Evolutionary conservation across 192 early-diverging fungal species (phyloP).

Genomic region (Oehlia diaphana): DNA sequence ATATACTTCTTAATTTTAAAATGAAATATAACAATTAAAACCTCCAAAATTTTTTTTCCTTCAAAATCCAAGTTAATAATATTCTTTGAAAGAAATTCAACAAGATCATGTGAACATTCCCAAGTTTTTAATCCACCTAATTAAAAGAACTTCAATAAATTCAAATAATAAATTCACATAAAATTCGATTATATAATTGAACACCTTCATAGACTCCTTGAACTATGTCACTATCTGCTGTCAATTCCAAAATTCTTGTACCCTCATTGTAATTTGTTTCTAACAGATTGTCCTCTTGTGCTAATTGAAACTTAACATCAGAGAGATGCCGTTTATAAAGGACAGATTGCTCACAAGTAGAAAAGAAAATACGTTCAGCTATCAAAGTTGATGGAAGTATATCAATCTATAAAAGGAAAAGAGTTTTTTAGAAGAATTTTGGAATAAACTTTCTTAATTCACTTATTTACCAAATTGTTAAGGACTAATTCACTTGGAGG

Average conservation of each 20-base stretch:
- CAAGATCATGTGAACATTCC: slow-evolving; percentile 92
- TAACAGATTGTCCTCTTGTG: slow-evolving; percentile 61
- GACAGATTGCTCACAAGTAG: background rate
- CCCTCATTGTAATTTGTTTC: slow-evolving; percentile 28
- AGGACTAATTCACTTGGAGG: background rate
- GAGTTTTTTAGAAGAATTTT: background rate
- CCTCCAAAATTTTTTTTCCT: slow-evolving; percentile 55
- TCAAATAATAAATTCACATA: background rate
- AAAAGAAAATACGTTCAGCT: background rate
- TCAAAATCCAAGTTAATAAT: slow-evolving; percentile 32
- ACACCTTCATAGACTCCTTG: slow-evolving; percentile 86
- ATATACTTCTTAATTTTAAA: background rate
- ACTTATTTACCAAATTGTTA: background rate
- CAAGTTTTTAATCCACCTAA: slow-evolving; percentile 90
- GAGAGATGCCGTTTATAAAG: slow-evolving; percentile 72
- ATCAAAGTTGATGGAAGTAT: background rate
- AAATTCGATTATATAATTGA: background rate
- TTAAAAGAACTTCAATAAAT: background rate
- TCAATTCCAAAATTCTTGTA: slow-evolving; percentile 47
- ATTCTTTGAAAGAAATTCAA: slow-evolving; percentile 62
- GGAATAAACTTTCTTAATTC: background rate
- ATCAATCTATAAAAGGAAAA: background rate
- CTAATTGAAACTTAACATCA: slow-evolving; percentile 85
- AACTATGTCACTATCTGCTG: slow-evolving; percentile 72
- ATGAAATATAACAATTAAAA: slow-evolving; percentile 3